These are phyloP conservation scores for Isatis lusitanica DNA, from an alignment of 441 rosid genomes.

Conservation along the genomic window DNA sequence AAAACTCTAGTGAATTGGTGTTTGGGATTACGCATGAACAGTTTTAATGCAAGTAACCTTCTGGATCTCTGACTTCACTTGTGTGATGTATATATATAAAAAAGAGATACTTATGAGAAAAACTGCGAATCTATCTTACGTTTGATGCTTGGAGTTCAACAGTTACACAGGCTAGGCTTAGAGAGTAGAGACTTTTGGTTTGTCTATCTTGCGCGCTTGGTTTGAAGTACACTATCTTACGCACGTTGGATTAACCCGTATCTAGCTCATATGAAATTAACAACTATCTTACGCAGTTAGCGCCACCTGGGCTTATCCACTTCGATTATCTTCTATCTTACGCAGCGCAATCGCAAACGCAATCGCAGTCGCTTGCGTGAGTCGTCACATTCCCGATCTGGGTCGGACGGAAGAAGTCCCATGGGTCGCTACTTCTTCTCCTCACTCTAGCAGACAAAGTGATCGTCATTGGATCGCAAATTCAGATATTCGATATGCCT, in stretches of 20 bases:
- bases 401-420: too few relatives aligned
- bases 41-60: background rate
- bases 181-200: background rate
- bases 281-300: background rate
- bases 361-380: too few relatives aligned
- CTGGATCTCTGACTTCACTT: background rate
- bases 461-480: too few relatives aligned
- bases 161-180: background rate
- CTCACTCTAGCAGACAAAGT: too few relatives aligned
- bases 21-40: background rate
- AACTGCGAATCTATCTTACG: background rate
- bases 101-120: background rate
- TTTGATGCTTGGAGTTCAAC: too few relatives aligned
- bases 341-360: too few relatives aligned
- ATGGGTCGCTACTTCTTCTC: too few relatives aligned
- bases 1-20: slow-evolving; percentile 18
- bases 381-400: too few relatives aligned
- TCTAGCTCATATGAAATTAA: background rate
- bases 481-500: too few relatives aligned
- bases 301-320: background rate
- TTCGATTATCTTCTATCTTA: too few relatives aligned
- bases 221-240: background rate
- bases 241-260: background rate
- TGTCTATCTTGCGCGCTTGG: background rate
- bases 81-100: background rate